Base-by-base conservation (phyloP, 345 rosid genomes). In the Cardiospermum halicacabum region DNA sequence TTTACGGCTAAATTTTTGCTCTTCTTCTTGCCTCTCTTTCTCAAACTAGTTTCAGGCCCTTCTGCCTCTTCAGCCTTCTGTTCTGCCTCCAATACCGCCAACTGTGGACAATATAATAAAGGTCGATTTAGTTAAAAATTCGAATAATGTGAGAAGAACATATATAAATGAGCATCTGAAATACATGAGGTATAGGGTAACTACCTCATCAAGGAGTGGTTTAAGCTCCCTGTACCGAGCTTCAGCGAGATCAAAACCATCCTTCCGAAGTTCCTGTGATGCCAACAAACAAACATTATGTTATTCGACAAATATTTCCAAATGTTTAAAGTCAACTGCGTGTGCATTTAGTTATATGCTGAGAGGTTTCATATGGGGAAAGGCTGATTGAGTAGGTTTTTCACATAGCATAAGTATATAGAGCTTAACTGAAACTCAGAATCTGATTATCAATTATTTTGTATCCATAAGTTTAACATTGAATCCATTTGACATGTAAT, bases 41-140 rank as follows among this genome's bases (percentile, higher is more conserved):
- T 85, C 11, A 82, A 76, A 72, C 87, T 93, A 54, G 81, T 73
- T 74, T 88, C 96, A 19, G 83, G 80, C 31, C 75, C 87, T 74
- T 86, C 94, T 67, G 80, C 91, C 81, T 90, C 98, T 76, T 92
- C 94, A 53, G 96, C 98, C 74, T 85, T 90, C 75, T 93, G 97
- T 78, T 93, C 92, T 4, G 92, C 91, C 85, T 93, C 97, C 43
- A 93, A 80, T 72, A 81, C 68, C 28, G 85, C 88, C 88, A 88
- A 62, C 97, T 90, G 78, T 69, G 69, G 48, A 39, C 25, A 26
- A 73, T 18, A 55, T 22, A 26, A 13, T 15, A 4, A 26, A 16
- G 56, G 11, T 47, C 16, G 1, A 56, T 27, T 0, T 6, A 56
- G 67, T 24, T 25, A 31, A 1, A 30, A 13, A 9, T 0, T 10